Base-by-base conservation (phyloP, 2,329 filamentous ascomycete species). In the Trichothecium sympodiale region DNA sequence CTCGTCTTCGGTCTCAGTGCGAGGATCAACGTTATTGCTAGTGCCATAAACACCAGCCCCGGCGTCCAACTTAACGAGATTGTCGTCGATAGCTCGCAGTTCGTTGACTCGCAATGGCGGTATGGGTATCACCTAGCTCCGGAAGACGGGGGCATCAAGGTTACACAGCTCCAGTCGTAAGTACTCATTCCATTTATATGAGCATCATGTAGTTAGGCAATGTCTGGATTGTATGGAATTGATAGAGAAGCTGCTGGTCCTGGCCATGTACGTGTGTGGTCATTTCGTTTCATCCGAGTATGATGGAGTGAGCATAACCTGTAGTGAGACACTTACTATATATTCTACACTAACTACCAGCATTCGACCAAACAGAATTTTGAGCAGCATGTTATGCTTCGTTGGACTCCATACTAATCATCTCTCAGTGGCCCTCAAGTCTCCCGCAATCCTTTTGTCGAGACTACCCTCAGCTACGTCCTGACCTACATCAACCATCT, bases 61-160 rank as follows among this genome's bases (percentile, higher is more conserved):
- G 80, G 79, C 16, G 76, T 86, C 27, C 65, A 77, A 50, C 55
- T 76, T 39, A 69, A 62, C 40, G 83, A 85, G 56, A 83, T 96
- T 50, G 74, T 88, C 36, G 89, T 98, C 35, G 76, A 79, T 46
- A 94, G 87, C 50, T 91, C 91, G 34, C 91, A 98, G 61, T 98
- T 98, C 56, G 63, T 76, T 30, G 77, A 83, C 46, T 88, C 88
- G 3, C 70, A 80, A 46, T 98, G 91, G 91, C 75, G 82, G 41
- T 96, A 95, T 62, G 77, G 80, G 13, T 84, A 89, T 53, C 74
- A 80, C 43, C 64, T 80, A 40, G 71, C 74, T 31, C 72, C 72
- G n/a, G 66, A 77, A 31, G 73, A 78, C 40, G 84, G 83, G n/a
- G 88, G 86, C 31, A 80, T 93, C 44, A 74, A 77, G 45, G 80